Evolutionary conservation across 208 protist species (phyloP).

Genomic region (Acanthamoeba divionensis): DNA sequence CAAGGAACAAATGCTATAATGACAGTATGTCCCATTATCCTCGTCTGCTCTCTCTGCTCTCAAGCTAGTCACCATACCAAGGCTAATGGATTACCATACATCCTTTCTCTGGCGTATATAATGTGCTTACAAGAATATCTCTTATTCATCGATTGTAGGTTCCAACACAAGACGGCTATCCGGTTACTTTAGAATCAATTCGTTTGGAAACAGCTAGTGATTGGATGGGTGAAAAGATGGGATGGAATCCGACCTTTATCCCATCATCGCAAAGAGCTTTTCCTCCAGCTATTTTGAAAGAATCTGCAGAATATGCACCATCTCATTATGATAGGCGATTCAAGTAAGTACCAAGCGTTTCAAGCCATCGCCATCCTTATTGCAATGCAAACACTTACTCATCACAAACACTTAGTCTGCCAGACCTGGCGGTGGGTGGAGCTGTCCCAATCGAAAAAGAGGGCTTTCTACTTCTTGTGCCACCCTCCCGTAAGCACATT

Average conservation of each 20-base stretch:
- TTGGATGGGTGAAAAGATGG: constrained; percentile 27
- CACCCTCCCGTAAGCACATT: constrained; percentile 3
- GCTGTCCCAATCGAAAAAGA: neutral
- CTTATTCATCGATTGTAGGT: neutral
- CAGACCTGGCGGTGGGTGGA: neutral
- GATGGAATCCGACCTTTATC: constrained; percentile 19
- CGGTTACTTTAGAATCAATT: neutral
- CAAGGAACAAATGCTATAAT: constrained; percentile 8
- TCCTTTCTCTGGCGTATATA: neutral
- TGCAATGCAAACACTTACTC: neutral
- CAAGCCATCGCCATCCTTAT: neutral
- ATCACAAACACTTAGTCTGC: neutral
- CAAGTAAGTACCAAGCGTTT: neutral
- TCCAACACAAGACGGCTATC: neutral
- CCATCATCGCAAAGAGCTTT: neutral
- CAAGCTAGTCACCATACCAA: neutral
- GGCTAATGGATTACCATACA: neutral
- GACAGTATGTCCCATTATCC: neutral
- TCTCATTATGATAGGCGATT: neutral
- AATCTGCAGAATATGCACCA: neutral
- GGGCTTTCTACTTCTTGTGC: neutral
- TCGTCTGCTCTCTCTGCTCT: neutral
- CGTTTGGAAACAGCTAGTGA: neutral
- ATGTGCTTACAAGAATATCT: neutral
- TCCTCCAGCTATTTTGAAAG: neutral